These are phyloP conservation scores for Coffea eugenioides DNA, from an alignment of 257 asterid genomes.

Conservation along the genomic window DNA sequence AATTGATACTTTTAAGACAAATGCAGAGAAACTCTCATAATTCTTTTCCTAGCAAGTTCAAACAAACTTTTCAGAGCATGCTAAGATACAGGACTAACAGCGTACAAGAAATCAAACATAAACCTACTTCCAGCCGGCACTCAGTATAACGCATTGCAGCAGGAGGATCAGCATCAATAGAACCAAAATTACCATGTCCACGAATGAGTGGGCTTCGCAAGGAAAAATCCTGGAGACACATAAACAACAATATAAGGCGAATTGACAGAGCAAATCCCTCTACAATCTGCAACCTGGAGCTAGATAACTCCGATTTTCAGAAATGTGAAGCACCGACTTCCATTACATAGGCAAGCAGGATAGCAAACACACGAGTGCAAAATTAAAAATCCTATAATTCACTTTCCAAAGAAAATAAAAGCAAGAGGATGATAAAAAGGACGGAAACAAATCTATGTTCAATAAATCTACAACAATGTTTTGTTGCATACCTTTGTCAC, in stretches of 20 bases:
- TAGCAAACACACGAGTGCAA: background rate
- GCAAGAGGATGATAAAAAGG: background rate
- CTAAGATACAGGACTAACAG: background rate
- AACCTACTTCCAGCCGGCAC: constrained; percentile 87
- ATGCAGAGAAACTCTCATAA: background rate
- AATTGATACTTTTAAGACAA: background rate
- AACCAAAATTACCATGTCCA: constrained; percentile 98
- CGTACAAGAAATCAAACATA: background rate
- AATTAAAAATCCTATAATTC: background rate
- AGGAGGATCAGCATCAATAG: constrained; percentile 98
- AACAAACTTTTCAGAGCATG: background rate
- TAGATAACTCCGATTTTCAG: background rate
- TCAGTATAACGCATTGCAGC: constrained; percentile 99
- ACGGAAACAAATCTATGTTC: background rate
- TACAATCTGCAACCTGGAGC: background rate
- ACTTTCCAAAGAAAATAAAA: background rate
- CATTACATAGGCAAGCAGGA: background rate
- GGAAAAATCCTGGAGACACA: constrained; percentile 76
- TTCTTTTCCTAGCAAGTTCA: background rate
- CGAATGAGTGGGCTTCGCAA: constrained; percentile 92
- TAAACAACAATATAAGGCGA: background rate
- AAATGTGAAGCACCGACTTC: background rate
- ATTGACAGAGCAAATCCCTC: background rate
- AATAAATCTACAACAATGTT: background rate
- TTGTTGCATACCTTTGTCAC: background rate